phyloP scores from a whole-genome alignment of 768 basidiomycete genomes.

The Kwoniella mangroviensis region DNA sequence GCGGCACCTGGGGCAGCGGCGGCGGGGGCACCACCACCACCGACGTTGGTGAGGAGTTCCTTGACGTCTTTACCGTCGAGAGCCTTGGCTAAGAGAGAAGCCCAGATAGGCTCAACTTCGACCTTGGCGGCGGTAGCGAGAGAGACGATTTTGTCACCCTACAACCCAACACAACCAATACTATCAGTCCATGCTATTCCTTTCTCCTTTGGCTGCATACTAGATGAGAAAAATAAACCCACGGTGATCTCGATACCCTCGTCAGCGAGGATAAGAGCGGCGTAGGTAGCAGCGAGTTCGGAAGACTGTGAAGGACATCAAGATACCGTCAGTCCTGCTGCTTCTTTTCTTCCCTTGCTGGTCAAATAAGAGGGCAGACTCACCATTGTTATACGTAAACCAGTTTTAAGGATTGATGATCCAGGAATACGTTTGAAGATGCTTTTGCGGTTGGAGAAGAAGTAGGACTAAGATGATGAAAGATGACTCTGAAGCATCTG shows the following conservation, averaged over 20 bases:
- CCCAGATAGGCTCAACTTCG: slow-evolving; percentile 97
- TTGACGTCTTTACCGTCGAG: slow-evolving; percentile 98
- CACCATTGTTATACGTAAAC: slow-evolving; percentile 46
- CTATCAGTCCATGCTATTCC: background rate
- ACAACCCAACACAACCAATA: slow-evolving; percentile 9
- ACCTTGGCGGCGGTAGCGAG: slow-evolving; percentile 79
- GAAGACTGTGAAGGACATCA: slow-evolving; percentile 47
- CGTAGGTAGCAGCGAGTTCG: slow-evolving; percentile 93
- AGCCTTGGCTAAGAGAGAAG: slow-evolving; percentile 92
- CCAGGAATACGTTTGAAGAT: slow-evolving; percentile 33
- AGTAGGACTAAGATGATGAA: slow-evolving; percentile 6
- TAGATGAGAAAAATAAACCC: slow-evolving; percentile 57
- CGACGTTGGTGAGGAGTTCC: slow-evolving; percentile 92
- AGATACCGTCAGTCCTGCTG: background rate
- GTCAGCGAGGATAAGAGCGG: slow-evolving; percentile 97
- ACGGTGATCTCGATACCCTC: slow-evolving; percentile 97
- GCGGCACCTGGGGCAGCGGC: slow-evolving; percentile 65
- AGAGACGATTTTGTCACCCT: slow-evolving; percentile 92
- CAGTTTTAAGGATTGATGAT: slow-evolving; percentile 42
- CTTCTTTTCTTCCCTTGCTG: background rate
- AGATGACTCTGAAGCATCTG: slow-evolving; percentile 10
- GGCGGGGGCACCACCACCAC: slow-evolving; percentile 84
- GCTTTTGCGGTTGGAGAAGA: slow-evolving; percentile 23
- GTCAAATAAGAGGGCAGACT: slow-evolving; percentile 5
- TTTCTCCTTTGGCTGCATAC: background rate